Evolutionary conservation across 139 green algal species (phyloP).

Genomic region (Chloropicon primus): DNA sequence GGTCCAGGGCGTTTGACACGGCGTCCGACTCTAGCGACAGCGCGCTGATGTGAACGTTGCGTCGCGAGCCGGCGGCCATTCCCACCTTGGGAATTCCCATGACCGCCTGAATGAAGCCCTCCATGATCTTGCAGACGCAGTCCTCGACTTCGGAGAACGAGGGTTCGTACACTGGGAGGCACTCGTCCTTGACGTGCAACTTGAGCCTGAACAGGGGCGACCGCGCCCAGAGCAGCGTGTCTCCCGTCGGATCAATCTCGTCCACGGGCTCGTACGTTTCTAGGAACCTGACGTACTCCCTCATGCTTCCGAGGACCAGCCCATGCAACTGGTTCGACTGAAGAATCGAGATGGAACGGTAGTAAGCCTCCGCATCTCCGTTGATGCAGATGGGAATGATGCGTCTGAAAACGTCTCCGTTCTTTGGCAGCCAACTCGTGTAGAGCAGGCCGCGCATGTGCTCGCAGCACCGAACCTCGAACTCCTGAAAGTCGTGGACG

Average conservation of each 20-base stretch:
- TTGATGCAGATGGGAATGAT: slow-evolving; percentile 56
- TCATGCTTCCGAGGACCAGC: slow-evolving; percentile 36
- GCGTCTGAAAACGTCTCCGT: slow-evolving; percentile 46
- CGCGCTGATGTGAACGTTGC: slow-evolving; percentile 24
- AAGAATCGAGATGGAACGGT: slow-evolving; percentile 32
- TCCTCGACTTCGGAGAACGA: slow-evolving; percentile 40
- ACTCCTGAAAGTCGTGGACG: slow-evolving; percentile 30
- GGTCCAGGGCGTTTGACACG: slow-evolving; percentile 24
- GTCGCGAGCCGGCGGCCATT: not conserved
- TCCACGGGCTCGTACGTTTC: slow-evolving; percentile 20
- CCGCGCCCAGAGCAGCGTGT: slow-evolving; percentile 29
- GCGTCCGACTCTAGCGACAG: slow-evolving; percentile 21
- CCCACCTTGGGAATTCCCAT: slow-evolving; percentile 33
- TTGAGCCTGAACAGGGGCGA: slow-evolving; percentile 41
- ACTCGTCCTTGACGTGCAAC: slow-evolving; percentile 15
- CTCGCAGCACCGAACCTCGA: slow-evolving; percentile 37
- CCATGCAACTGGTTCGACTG: slow-evolving; percentile 54
- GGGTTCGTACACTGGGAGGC: slow-evolving; percentile 24
- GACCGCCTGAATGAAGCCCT: slow-evolving; percentile 27
- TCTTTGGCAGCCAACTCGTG: slow-evolving; percentile 53
- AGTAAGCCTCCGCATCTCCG: slow-evolving; percentile 38
- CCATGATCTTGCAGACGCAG: slow-evolving; percentile 17
- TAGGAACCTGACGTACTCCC: slow-evolving; percentile 38
- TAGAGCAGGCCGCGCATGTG: slow-evolving; percentile 43
- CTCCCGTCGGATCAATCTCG: slow-evolving; percentile 32